These are phyloP conservation scores for Chloris gayana DNA, from an alignment of 176 grass and related monocot species.

Conservation along the genomic window DNA sequence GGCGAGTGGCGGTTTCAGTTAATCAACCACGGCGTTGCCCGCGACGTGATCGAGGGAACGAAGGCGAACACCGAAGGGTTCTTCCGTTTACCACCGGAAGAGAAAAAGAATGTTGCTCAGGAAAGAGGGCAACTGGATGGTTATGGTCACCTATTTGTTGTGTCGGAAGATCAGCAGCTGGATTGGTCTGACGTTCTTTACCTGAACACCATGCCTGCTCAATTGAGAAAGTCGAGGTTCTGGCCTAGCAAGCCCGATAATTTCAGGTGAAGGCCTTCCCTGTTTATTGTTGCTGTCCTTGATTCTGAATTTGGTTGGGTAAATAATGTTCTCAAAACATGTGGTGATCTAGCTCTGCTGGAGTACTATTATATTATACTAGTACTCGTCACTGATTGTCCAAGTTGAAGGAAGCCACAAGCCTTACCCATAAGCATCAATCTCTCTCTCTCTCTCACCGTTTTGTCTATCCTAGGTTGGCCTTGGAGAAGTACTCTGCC, in stretches of 20 bases:
- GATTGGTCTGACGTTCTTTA: slow-evolving; percentile 51
- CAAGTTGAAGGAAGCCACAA: too few relatives aligned
- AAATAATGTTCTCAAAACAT: too few relatives aligned
- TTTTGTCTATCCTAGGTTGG: not conserved
- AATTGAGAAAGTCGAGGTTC: slow-evolving; percentile 17
- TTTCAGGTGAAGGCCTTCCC: slow-evolving; percentile 28
- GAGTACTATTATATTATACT: too few relatives aligned
- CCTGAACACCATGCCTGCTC: slow-evolving; percentile 27
- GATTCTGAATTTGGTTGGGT: too few relatives aligned
- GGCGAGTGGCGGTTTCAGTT: not conserved
- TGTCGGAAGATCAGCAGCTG: slow-evolving; percentile 53
- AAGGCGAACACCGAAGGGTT: slow-evolving; percentile 19
- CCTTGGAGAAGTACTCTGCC: slow-evolving; percentile 40
- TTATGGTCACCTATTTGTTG: slow-evolving; percentile 51
- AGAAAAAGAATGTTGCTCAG: slow-evolving; percentile 21
- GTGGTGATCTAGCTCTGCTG: too few relatives aligned
- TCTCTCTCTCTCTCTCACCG: too few relatives aligned
- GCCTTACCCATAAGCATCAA: too few relatives aligned
- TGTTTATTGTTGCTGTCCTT: too few relatives aligned
- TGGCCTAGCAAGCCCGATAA: slow-evolving; percentile 46
- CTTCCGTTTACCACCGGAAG: slow-evolving; percentile 30
- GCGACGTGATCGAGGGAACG: slow-evolving; percentile 21
- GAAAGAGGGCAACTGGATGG: slow-evolving; percentile 23
- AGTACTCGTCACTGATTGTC: too few relatives aligned
- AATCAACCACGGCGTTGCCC: slow-evolving; percentile 7